Evolutionary conservation across 148 eudicot species (phyloP).

Genomic region (Chenopodium suecicum): DNA sequence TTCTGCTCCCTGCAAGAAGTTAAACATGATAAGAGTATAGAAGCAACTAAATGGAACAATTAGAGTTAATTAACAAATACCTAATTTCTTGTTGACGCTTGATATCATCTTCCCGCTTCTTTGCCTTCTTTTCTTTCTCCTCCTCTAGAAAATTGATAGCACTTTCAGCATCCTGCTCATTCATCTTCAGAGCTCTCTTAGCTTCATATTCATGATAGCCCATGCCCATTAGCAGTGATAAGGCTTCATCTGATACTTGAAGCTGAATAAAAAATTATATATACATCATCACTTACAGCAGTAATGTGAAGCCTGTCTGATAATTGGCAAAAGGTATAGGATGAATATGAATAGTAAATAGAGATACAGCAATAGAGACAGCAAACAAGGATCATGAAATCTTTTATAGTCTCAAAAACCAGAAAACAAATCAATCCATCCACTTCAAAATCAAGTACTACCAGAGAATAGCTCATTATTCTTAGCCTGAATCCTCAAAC

Average conservation of each 20-base stretch:
- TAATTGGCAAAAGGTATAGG: background rate
- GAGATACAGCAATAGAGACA: background rate
- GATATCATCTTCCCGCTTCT: constrained; percentile 59
- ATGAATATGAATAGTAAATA: background rate
- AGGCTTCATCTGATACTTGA: constrained; percentile 85
- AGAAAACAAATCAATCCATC: background rate
- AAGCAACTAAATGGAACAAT: constrained; percentile 8
- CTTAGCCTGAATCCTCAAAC: background rate
- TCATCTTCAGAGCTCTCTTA: constrained; percentile 82
- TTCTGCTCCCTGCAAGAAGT: constrained; percentile 72
- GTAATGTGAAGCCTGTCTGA: background rate
- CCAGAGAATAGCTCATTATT: background rate
- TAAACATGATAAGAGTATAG: constrained; percentile 3
- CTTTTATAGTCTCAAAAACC: background rate
- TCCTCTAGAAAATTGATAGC: constrained; percentile 77
- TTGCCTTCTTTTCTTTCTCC: constrained; percentile 58
- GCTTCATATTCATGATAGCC: constrained; percentile 74
- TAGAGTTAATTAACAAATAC: constrained; percentile 30
- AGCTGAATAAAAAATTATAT: constrained; percentile 55
- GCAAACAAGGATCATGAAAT: background rate
- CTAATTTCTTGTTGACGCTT: constrained; percentile 55
- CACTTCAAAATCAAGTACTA: background rate
- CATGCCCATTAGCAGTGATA: constrained; percentile 76
- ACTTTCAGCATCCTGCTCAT: constrained; percentile 60
- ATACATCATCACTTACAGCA: background rate